Conservation (phyloP, 164 flowering plant genomes). For the Houttuynia cordata region DNA sequence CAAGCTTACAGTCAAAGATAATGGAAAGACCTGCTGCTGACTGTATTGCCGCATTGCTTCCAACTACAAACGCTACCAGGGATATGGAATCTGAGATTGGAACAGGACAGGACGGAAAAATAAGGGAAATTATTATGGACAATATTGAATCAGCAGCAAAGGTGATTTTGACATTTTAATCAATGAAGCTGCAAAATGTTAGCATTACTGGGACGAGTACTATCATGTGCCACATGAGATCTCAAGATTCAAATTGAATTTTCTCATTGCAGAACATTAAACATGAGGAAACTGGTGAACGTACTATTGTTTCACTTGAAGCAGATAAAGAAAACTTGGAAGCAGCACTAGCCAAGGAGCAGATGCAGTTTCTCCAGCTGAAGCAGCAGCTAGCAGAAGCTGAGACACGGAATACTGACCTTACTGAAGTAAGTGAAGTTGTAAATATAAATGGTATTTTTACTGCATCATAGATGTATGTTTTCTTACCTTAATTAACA, state of each 20-base stretch:
- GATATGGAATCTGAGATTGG: conserved; percentile 70
- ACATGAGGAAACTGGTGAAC: conserved; percentile 34
- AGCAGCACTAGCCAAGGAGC: conserved; percentile 65
- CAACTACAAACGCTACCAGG: conserved; percentile 54
- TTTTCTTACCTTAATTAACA: too few relatives aligned
- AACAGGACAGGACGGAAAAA: conserved; percentile 70
- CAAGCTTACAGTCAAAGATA: conserved; percentile 63
- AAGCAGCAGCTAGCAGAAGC: conserved; percentile 77
- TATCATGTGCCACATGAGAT: not conserved
- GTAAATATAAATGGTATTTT: not conserved
- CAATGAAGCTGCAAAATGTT: not conserved
- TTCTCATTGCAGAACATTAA: conserved; percentile 36
- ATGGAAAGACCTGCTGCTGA: conserved; percentile 52
- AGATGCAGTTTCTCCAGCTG: conserved; percentile 50
- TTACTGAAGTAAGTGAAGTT: conserved; percentile 52
- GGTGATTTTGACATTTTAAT: conserved; percentile 23
- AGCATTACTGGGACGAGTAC: not conserved
- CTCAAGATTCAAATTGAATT: too few relatives aligned
- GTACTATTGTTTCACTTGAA: conserved; percentile 41
- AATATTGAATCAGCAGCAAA: conserved; percentile 45
- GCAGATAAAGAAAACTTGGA: conserved; percentile 82
- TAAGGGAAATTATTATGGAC: conserved; percentile 79
- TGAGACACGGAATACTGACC: conserved; percentile 56
- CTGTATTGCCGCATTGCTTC: conserved; percentile 66
- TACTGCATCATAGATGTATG: too few relatives aligned